Percentiles rank a stretch among this genome's conserved stretches.
phyloP scores from a whole-genome alignment of 805 yeast genomes.

The Kazachstania africana region DNA sequence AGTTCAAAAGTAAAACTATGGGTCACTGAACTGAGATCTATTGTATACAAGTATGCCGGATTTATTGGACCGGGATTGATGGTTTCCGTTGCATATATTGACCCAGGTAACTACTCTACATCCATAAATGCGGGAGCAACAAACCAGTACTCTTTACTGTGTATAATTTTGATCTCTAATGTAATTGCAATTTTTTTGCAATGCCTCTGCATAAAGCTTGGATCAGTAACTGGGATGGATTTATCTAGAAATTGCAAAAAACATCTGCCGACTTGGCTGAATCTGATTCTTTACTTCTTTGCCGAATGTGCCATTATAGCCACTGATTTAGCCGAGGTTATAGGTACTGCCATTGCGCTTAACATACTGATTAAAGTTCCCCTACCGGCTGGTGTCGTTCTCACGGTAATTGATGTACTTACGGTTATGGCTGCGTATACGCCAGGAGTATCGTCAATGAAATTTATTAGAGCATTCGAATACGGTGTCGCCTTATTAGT shows the following conservation, averaged over 20 bases:
- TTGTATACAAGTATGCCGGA: constrained; percentile 40
- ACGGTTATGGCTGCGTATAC: constrained; percentile 70
- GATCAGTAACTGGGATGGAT: constrained; percentile 83
- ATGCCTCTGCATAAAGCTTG: constrained; percentile 71
- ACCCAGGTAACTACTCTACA: constrained; percentile 88
- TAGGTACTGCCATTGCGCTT: constrained; percentile 82
- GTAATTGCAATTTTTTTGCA: constrained; percentile 76
- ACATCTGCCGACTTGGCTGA: constrained; percentile 58
- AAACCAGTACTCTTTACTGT: constrained; percentile 60
- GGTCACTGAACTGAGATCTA: constrained; percentile 1
- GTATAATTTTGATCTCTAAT: constrained; percentile 66
- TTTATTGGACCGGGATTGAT: constrained; percentile 83
- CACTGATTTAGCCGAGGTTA: constrained; percentile 89
- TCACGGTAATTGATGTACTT: constrained; percentile 73
- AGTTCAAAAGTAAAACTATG: too few species aligned
- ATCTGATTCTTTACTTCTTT: constrained; percentile 52
- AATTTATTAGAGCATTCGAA: constrained; percentile 65
- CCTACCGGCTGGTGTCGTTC: constrained; percentile 60
- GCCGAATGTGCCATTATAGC: constrained; percentile 86
- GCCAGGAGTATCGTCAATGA: constrained; percentile 63
- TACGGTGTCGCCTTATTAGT: constrained; percentile 62
- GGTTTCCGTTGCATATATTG: constrained; percentile 86
- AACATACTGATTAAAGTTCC: constrained; percentile 69
- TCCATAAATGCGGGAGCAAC: constrained; percentile 83
- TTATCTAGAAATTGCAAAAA: constrained; percentile 73